These are phyloP conservation scores for Fusarium avenaceum DNA, from an alignment of 2,329 filamentous ascomycete species.

Conservation along the genomic window DNA sequence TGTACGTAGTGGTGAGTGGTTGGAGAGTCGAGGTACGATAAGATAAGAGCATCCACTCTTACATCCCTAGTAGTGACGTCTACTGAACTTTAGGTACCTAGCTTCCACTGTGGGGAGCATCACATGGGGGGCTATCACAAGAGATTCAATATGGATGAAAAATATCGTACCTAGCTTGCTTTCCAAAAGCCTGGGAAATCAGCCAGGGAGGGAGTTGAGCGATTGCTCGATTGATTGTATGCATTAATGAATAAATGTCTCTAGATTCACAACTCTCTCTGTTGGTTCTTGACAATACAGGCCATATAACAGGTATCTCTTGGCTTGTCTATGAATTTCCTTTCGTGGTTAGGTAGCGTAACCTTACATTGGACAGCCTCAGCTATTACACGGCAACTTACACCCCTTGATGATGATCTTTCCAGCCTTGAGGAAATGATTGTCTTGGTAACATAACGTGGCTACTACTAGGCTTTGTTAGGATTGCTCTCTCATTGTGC, in stretches of 20 bases:
- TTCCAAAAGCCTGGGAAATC: too few species aligned
- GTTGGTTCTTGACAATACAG: background rate
- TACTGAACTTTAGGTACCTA: background rate
- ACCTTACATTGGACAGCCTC: too few species aligned
- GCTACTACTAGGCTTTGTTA: background rate
- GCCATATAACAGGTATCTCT: background rate
- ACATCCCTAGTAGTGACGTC: background rate
- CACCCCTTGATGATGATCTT: background rate
- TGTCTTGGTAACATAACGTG: background rate
- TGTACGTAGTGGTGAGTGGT: background rate
- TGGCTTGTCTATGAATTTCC: constrained; percentile 10
- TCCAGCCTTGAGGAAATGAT: background rate
- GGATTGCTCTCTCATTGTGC: background rate
- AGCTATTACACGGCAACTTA: background rate
- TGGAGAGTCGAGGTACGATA: constrained; percentile 15
- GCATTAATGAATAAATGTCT: too few species aligned
- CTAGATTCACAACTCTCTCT: background rate
- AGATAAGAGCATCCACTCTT: constrained; percentile 22
- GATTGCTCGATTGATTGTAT: background rate
- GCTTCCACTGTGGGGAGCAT: constrained; percentile 4
- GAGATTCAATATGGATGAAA: too few species aligned
- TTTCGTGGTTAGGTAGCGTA: background rate
- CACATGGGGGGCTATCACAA: background rate
- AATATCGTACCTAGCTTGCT: too few species aligned
- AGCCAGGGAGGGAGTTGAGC: too few species aligned